Evolutionary conservation across 2,329 filamentous ascomycete species (phyloP), one percentile per base, ranked within the genome.

Genomic region (Eutypa lata): DNA sequence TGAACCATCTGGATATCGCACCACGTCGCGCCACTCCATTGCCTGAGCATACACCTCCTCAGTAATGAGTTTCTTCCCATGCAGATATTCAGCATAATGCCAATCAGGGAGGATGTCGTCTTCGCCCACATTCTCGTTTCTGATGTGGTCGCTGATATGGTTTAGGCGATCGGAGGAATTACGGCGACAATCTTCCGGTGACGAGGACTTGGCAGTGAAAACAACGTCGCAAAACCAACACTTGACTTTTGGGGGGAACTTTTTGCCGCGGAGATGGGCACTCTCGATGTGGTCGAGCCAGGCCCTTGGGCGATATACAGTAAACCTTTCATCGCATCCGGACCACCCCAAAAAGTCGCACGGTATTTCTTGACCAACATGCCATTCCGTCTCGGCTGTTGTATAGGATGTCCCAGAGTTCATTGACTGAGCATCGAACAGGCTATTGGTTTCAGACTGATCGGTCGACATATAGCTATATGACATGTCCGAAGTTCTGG

Each of bases 101-200:
- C 91, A 92, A 59, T 99, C 93, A 3, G 91, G 87, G 42, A 94
- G 84, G 70, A 97, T 97, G 68, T 70, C 18, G 0, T 55, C 26
- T 1, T 45, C 51, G 1, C 48, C 58, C 7, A 52, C 59, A 6
- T 59, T 51, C 0, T 66, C 68, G 3, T 64, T 40, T 13, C 61
- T 50, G 40, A 80, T 69, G 53, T 84, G 81, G 0, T 53, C 51
- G 0, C 66, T 71, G 48, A 83, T 78, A 57, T 85, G 82, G 3
- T 62, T 28, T 76, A 84, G 78, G 2, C 81, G 73, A 1, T 56
- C 18, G 0, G 53, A 31, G 51, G 76, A 79, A 33, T 68, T 72
- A 2, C 7, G 10, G 2, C 48, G 50, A 10, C 48, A 55, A 33
- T 62, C 53, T 2, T 33, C 16, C 2, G 16, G 62, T 58, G 0